Base-by-base conservation (phyloP, 2,329 filamentous ascomycete species). In the Curvularia verruculosa region DNA sequence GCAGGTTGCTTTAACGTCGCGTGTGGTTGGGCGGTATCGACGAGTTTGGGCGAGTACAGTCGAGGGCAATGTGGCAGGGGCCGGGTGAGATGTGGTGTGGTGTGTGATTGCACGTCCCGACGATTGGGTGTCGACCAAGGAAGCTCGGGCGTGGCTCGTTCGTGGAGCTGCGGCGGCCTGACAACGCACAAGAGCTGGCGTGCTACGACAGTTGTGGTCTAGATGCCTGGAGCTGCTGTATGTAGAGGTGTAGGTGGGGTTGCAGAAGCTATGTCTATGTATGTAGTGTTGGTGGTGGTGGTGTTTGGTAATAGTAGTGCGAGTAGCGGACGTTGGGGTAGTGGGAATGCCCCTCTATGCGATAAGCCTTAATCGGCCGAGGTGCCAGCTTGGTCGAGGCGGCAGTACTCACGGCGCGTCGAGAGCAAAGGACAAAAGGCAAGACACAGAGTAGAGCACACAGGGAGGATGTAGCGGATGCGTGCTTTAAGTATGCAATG, bases 301-400 rank as follows among this genome's bases (percentile, higher is more conserved):
- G 9, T 29, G 12, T 34, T 28, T 52, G 55, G 40, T 56, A 52
- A 58, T 62, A 51, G 49, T 41, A n/a, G 21, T 15, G 18, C n/a
- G n/a, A 28, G 55, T 49, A 41, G 39, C 47, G 37, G 37, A 18
- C 12, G 44, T 50, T 53, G 29, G 49, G 56, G 31, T 56, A 53
- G 58, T 61, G 56, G 50, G 57, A 37, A 26, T 65, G 62, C 61
- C 67, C 67, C 63, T 67, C 66, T 64, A 57, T 65, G 63, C 69
- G 71, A 75, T 73, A 74, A 73, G 72, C 69, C 62, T 69, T 58
- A 66, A 70, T 66, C 59, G 63, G 60, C 71, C 70, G 68, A 69
- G 67, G 71, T 68, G 64, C 67, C 69, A 65, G 60, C 59, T 55
- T 53, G n/a, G n/a, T n/a, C n/a, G n/a, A n/a, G n/a, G n/a, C n/a